These are phyloP conservation scores for Amphicarpaea edgeworthii DNA, from an alignment of 306 rosid genomes.

Conservation along the genomic window DNA sequence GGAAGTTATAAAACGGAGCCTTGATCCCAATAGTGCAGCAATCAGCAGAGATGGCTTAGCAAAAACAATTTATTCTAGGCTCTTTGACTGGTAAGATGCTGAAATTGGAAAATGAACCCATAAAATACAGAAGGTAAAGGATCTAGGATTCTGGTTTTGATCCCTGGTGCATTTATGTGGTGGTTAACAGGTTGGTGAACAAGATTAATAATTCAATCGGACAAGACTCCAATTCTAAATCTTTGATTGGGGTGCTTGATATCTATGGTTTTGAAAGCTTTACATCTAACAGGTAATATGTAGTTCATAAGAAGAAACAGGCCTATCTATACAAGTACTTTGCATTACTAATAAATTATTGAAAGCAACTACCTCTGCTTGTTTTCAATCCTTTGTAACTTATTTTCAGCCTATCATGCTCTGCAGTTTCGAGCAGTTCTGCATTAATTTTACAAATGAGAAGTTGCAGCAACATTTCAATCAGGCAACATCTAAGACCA, in stretches of 20 bases:
- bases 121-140: constrained; percentile 25
- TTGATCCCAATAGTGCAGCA: constrained; percentile 95
- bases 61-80: constrained; percentile 89
- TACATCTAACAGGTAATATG: constrained; percentile 88
- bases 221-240: constrained; percentile 85
- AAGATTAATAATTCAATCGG: constrained; percentile 94
- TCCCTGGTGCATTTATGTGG: constrained; percentile 45
- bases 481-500: constrained; percentile 69
- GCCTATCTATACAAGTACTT: constrained; percentile 7
- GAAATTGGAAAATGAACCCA: constrained; percentile 30
- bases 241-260: constrained; percentile 95
- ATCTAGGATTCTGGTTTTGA: constrained; percentile 41
- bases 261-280: constrained; percentile 99
- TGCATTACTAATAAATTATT: constrained; percentile 44
- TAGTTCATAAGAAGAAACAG: constrained; percentile 40
- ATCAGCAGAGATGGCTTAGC: constrained; percentile 95
- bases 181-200: constrained; percentile 87
- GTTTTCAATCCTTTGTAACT: constrained; percentile 59
- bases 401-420: constrained; percentile 61
- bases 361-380: constrained; percentile 46
- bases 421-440: constrained; percentile 99
- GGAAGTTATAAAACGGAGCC: constrained; percentile 94
- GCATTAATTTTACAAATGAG: constrained; percentile 98
- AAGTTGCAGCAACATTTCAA: constrained; percentile 99
- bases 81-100: constrained; percentile 87